Conservation (phyloP, 2,329 filamentous ascomycete genomes). For the Claviceps monticola region DNA sequence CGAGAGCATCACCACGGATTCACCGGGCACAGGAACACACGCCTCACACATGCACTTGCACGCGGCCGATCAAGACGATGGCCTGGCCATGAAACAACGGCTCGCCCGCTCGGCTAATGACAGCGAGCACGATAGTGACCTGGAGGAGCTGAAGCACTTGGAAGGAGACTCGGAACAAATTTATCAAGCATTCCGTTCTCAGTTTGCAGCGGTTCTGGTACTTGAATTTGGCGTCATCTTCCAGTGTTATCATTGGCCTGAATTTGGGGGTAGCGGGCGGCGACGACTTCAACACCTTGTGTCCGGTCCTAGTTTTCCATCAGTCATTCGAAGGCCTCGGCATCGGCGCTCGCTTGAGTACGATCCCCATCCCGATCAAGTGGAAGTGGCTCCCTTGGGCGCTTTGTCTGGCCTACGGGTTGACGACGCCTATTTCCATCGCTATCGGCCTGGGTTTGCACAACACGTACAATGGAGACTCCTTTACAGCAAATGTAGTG, state of each 20-base stretch:
- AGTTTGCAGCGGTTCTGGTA: constrained; percentile 31
- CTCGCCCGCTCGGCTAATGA: not conserved
- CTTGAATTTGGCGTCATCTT: constrained; percentile 50
- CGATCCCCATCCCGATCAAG: constrained; percentile 34
- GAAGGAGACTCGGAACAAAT: constrained; percentile 6
- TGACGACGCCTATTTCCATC: constrained; percentile 38
- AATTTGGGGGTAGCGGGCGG: constrained; percentile 42
- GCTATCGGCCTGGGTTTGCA: constrained; percentile 33
- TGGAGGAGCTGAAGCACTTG: constrained; percentile 11
- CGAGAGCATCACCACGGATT: constrained; percentile 15
- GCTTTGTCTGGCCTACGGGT: constrained; percentile 32
- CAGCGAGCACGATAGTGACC: constrained; percentile 8
- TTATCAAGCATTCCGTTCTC: constrained; percentile 15
- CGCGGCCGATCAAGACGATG: constrained; percentile 24
- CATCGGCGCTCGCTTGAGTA: constrained; percentile 45
- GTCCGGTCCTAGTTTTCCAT: constrained; percentile 48
- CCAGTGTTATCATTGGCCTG: constrained; percentile 48
- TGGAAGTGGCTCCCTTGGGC: constrained; percentile 32
- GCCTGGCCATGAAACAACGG: not conserved
- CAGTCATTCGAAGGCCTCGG: constrained; percentile 51
- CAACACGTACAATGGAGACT: constrained; percentile 14
- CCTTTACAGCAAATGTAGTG: constrained; percentile 38
- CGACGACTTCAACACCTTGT: constrained; percentile 41
- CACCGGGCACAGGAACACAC: not conserved
- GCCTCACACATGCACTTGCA: constrained; percentile 24